phyloP scores from a whole-genome alignment of 495 filamentous ascomycete genomes.

The Penicillium subrubescens region DNA sequence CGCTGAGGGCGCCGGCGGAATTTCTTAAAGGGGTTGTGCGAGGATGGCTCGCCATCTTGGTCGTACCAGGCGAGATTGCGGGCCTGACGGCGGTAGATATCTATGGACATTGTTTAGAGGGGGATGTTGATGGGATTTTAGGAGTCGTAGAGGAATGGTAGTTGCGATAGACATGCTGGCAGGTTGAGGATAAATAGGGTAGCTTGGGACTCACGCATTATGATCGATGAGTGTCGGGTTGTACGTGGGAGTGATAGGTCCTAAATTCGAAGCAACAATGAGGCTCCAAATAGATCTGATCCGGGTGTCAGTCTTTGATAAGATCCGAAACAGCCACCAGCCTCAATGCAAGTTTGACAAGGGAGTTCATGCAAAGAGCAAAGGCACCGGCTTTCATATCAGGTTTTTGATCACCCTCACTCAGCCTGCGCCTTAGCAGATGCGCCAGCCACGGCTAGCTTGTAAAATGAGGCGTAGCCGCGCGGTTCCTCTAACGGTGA shows the following conservation, averaged over 20 bases:
- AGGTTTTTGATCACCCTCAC: neutral
- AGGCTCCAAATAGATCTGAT: neutral
- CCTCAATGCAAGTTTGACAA: neutral
- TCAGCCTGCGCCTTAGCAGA: neutral
- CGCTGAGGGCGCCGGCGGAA: slow-evolving; percentile 35
- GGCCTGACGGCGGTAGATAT: slow-evolving; percentile 48
- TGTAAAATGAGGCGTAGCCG: neutral
- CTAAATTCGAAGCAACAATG: neutral
- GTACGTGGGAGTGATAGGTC: neutral
- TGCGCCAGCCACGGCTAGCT: neutral
- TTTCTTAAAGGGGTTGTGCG: slow-evolving; percentile 55
- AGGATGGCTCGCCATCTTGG: slow-evolving; percentile 42
- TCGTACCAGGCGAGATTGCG: slow-evolving; percentile 51
- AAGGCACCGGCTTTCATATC: neutral
- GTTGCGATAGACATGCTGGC: neutral
- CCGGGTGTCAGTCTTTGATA: slow-evolving; percentile 1
- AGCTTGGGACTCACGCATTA: slow-evolving; percentile 13
- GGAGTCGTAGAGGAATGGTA: neutral
- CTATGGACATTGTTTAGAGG: slow-evolving; percentile 27
- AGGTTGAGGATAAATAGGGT: neutral
- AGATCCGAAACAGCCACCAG: neutral
- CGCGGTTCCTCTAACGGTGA: neutral
- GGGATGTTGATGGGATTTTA: neutral
- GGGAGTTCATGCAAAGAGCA: neutral
- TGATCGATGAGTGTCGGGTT: neutral